A percentile compares a stretch with the other conserved stretches of the same genome.
Evolutionary conservation across 805 yeast genomes (phyloP).

Genomic region (Starmera dryadoides): DNA sequence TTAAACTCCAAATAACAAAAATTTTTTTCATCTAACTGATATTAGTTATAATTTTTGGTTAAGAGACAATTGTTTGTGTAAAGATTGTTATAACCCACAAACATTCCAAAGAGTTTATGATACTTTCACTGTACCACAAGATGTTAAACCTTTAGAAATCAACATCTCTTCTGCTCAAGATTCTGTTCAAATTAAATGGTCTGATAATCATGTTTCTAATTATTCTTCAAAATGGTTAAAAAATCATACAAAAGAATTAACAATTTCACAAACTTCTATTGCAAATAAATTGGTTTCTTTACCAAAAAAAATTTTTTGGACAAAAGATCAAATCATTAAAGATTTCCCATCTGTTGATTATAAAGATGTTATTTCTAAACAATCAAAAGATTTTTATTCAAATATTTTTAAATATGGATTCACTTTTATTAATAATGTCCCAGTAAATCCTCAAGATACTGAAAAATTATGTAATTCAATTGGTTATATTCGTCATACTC

Average conservation of each 20-base stretch:
- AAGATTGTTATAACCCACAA: conserved; percentile 40
- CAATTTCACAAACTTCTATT: conserved; percentile 30
- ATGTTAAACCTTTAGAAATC: conserved; percentile 8
- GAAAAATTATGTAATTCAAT: conserved; percentile 48
- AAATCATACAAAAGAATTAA: conserved; percentile 6
- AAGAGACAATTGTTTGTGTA: conserved; percentile 58
- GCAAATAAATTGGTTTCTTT: conserved; percentile 36
- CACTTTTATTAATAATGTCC: conserved; percentile 53
- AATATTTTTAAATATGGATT: conserved; percentile 40
- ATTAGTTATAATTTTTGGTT: conserved; percentile 49
- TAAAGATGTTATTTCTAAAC: conserved; percentile 35
- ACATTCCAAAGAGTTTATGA: conserved; percentile 40
- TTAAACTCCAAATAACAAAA: not conserved
- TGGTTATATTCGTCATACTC: conserved; percentile 58
- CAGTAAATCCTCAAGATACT: conserved; percentile 52
- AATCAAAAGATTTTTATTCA: conserved; percentile 10
- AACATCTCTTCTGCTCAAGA: not conserved
- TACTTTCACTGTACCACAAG: not conserved
- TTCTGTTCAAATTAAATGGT: conserved; percentile 27
- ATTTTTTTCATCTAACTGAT: not conserved
- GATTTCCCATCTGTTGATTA: conserved; percentile 30
- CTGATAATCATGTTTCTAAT: conserved; percentile 15
- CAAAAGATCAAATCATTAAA: conserved; percentile 25
- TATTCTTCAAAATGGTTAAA: conserved; percentile 16
- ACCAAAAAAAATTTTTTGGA: conserved; percentile 37